phyloP scores from a whole-genome alignment of 2,329 filamentous ascomycete genomes.

The Claviceps sp. region DNA sequence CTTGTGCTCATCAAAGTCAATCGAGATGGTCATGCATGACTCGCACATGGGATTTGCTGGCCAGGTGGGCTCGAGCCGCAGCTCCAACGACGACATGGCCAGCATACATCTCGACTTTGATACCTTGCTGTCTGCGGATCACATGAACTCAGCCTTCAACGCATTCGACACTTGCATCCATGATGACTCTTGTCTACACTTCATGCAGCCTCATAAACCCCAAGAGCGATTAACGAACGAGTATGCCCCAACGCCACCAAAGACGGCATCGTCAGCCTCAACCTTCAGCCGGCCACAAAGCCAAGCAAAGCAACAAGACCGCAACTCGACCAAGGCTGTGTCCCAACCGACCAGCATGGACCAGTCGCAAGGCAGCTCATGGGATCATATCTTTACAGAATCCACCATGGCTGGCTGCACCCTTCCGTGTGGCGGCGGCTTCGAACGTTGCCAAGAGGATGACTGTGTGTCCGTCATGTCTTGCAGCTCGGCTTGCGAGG shows the following conservation, averaged over 20 bases:
- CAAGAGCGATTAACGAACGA: slow-evolving; percentile 5
- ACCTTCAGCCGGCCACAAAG: neutral
- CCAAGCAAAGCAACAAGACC: neutral
- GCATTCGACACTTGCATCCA: slow-evolving; percentile 17
- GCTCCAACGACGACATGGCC: slow-evolving; percentile 18
- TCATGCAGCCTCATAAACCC: slow-evolving; percentile 6
- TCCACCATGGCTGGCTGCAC: slow-evolving; percentile 2
- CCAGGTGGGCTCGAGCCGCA: slow-evolving; percentile 7
- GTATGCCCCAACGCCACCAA: slow-evolving; percentile 6
- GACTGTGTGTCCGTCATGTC: slow-evolving; percentile 18
- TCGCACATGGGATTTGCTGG: slow-evolving; percentile 11
- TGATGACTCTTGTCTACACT: slow-evolving; percentile 19
- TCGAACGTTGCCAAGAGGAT: slow-evolving; percentile 10
- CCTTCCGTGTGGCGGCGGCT: neutral
- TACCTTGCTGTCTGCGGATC: slow-evolving; percentile 11
- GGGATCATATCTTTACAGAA: slow-evolving; percentile 10
- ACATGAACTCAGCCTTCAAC: slow-evolving; percentile 15
- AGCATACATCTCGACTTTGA: slow-evolving; percentile 15
- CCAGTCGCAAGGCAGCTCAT: slow-evolving; percentile 7
- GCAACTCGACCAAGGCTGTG: neutral
- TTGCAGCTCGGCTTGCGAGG: slow-evolving; percentile 23
- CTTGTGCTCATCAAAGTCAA: neutral
- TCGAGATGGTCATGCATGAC: slow-evolving; percentile 12
- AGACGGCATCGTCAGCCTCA: neutral
- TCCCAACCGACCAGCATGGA: slow-evolving; percentile 2